Conservation (phyloP, 768 basidiomycete genomes). For the Serendipita indica region DNA sequence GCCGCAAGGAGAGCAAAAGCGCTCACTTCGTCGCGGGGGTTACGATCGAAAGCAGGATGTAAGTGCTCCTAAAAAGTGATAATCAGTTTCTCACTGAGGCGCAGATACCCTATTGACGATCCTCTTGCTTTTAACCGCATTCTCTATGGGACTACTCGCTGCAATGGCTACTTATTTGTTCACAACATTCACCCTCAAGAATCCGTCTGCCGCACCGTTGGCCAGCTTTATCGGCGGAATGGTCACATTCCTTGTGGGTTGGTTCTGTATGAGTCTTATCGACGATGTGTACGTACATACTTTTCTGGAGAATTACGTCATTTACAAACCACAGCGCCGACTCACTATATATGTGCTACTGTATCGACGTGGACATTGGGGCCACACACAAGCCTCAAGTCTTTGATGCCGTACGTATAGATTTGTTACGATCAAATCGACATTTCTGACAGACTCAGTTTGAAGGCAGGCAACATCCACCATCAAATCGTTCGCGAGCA, state of each 20-base stretch:
- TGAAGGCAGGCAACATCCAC: background rate
- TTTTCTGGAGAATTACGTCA: background rate
- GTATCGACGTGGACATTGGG: conserved; percentile 44
- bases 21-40: conserved; percentile 32
- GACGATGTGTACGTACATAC: conserved; percentile 45
- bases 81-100: conserved; percentile 18
- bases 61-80: conserved; percentile 23
- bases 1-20: conserved; percentile 41
- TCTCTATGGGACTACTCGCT: conserved; percentile 69
- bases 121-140: conserved; percentile 41
- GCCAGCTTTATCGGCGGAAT: conserved; percentile 65
- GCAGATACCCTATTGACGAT: conserved; percentile 61
- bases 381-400: conserved; percentile 38
- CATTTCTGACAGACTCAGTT: background rate
- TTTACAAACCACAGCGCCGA: conserved; percentile 33
- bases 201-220: conserved; percentile 57
- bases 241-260: conserved; percentile 64
- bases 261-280: conserved; percentile 71
- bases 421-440: background rate
- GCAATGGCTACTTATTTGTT: conserved; percentile 74
- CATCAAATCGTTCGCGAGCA: background rate
- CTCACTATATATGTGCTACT: conserved; percentile 51
- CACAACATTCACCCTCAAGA: conserved; percentile 63
- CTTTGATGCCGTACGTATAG: conserved; percentile 35
- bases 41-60: conserved; percentile 24